Base-by-base conservation (phyloP, 2,329 filamentous ascomycete species). In the Chaetomium sp. region DNA sequence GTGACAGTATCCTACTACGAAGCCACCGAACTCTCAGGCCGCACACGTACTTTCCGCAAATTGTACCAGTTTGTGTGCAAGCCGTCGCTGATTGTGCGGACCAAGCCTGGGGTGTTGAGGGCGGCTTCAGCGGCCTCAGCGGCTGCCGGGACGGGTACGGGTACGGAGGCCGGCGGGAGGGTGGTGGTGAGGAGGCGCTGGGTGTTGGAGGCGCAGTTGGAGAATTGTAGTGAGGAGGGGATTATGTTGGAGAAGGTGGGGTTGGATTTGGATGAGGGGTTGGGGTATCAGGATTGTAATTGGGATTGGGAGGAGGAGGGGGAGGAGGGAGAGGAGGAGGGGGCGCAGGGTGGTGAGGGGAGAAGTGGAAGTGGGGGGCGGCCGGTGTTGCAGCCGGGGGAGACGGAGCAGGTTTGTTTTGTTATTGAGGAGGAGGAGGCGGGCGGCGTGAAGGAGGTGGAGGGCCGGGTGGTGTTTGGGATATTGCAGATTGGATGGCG, bases 51-150 rank as follows among this genome's bases (percentile, higher is more conserved):
- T 8, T 97, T 97, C 68, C 79, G 92, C 62, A 97, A 97, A 74
- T 75, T 99, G 58, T 99, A 97, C 71, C 94, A 97, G 70, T 99
- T 99, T 68, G 86, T 95, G 54, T 94, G 91, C 68, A 92, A 95
- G 74, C 84, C 89, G 41, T 88, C 91, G 58, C 76, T 99, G 62
- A 89, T 91, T 60, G 92, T 99, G 57, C 79, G 92, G 60, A 96
- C 92, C 0, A 99, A 97, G 70, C 82, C 90, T 3, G 88, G 88
- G 3, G 79, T 84, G 51, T 67, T 89, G 54, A 11, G 44, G 5
- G 67, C 78, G 69, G 43, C 32, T 1, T 27, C 35, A 9, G 12
- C 37, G 8, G 37, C 12, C 12, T 12, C 37, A 9, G 12, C 40
- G 6, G 40, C 6, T 11, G 40, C 6, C 12, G 40, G 10, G 11